Evolutionary conservation across 108 stramenopile species (phyloP).

Genomic region (Nitzschia putrida): DNA sequence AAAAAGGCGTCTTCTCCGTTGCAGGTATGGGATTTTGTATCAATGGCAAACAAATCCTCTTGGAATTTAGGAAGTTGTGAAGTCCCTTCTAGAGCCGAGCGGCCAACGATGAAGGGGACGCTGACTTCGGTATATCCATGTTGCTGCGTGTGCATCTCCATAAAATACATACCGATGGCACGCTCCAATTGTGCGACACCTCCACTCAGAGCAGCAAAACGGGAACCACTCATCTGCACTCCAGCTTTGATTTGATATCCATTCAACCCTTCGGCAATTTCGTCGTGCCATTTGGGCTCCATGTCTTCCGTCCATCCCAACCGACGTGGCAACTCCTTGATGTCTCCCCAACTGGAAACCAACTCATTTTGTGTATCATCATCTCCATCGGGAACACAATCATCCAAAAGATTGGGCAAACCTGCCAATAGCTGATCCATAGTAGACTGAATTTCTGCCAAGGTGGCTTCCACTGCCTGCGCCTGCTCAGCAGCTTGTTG

Average conservation of each 20-base stretch:
- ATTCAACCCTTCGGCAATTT: conserved; percentile 81
- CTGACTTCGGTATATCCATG: conserved; percentile 93
- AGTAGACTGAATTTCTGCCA: conserved; percentile 70
- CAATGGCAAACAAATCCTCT: conserved; percentile 92
- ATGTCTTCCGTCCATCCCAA: conserved; percentile 79
- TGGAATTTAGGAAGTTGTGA: conserved; percentile 97
- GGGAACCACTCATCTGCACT: conserved; percentile 88
- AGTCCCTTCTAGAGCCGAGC: conserved; percentile 90
- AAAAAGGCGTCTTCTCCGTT: conserved; percentile 97
- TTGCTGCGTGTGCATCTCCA: conserved; percentile 79
- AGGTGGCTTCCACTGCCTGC: conserved; percentile 44
- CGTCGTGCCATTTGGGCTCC: conserved; percentile 93
- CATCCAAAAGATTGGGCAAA: conserved; percentile 93
- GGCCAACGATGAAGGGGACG: conserved; percentile 85
- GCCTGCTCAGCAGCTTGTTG: conserved; percentile 62
- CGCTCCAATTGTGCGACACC: conserved; percentile 89
- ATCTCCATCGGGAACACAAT: conserved; percentile 84
- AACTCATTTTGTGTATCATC: conserved; percentile 82
- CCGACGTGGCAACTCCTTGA: conserved; percentile 56
- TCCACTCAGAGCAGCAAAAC: conserved; percentile 90
- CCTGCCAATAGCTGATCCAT: conserved; percentile 73
- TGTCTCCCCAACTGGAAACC: conserved; percentile 84
- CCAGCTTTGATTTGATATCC: conserved; percentile 88
- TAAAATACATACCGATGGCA: conserved; percentile 90
- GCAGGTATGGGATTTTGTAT: conserved; percentile 77